Base-by-base conservation (phyloP, 1,284 basidiomycete genomes). In the Ceratobasidium sp. region DNA sequence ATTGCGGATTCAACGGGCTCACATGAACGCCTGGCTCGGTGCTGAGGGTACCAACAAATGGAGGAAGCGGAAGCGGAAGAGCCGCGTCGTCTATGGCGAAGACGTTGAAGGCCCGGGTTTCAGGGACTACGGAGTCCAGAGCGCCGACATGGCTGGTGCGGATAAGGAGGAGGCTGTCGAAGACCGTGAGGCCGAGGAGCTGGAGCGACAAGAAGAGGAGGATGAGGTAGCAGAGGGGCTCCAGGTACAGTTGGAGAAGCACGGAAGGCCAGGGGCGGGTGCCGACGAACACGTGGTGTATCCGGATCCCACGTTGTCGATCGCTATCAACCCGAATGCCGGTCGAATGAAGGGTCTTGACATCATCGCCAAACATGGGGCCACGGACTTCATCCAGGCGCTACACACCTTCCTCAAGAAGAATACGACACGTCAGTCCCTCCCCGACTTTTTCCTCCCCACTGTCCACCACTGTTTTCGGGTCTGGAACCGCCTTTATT, bases 401-500 rank as follows among this genome's bases (percentile, higher is more conserved):
- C 37, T 61, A 11, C 58, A 61, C 37, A 13, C 16, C n/a, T 61
- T 37, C 37, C 58, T 46, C 41, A 54, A 48, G 13, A 29, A 19
- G 19, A 27, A 43, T 14, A 37, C 27, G 11, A 11, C 53, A 13
- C n/a, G n/a, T n/a, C 37, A 43, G 29, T 9, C 14, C 1, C 7
- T 34, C 22, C 29, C n/a, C 37, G 2, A 22, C 29, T 4, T 4
- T 1, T 31, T 43, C 39, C 9, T 58, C 39, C 39, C 41, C 16
- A 41, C 53, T 27, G 14, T 19, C 41, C 14, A 71, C n/a, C 37
- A 71, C 29, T 2, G 48, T 1, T 48, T 49, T 41, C 8, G 13
- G 16, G 41, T 71, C 56, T 71, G 68, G 68, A 54, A 71, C 41
- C 53, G 54, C 27, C 39, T 71, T 13, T 71, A 71, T 29, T 43